These are phyloP conservation scores for Neurospora cerealis DNA, from an alignment of 495 filamentous ascomycete genomes.

Conservation along the genomic window DNA sequence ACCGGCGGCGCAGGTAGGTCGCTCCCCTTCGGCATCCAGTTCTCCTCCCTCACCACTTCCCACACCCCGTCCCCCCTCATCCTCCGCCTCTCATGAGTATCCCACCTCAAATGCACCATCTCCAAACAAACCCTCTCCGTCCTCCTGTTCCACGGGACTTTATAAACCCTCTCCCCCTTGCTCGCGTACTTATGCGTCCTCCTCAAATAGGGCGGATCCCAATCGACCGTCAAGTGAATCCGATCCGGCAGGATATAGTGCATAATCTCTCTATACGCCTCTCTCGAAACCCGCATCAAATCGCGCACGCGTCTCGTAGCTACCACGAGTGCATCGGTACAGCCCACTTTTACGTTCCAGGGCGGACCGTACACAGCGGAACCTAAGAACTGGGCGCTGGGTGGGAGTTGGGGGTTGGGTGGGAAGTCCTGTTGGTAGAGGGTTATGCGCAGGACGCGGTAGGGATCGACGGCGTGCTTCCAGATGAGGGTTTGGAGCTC, in stretches of 20 bases:
- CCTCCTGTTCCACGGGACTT: neutral
- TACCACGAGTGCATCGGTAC: neutral
- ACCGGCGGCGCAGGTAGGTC: neutral
- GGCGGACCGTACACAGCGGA: neutral
- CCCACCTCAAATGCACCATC: neutral
- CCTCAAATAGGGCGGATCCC: neutral
- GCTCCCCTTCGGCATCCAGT: neutral
- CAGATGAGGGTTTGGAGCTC: neutral
- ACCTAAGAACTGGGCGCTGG: neutral
- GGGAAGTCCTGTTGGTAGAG: neutral
- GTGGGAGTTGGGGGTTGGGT: neutral
- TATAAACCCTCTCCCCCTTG: neutral
- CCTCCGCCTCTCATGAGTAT: neutral
- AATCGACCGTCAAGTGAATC: neutral
- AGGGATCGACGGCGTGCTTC: neutral
- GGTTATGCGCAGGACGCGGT: neutral
- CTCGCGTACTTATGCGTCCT: neutral
- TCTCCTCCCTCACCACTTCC: neutral
- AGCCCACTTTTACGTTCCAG: neutral
- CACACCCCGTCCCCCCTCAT: neutral
- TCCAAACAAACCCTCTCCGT: neutral
- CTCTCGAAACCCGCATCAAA: neutral
- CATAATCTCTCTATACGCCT: neutral
- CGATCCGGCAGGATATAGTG: neutral
- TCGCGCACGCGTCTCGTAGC: neutral